phyloP scores from a whole-genome alignment of 129 eudicot species.

The Tagetes erecta region DNA sequence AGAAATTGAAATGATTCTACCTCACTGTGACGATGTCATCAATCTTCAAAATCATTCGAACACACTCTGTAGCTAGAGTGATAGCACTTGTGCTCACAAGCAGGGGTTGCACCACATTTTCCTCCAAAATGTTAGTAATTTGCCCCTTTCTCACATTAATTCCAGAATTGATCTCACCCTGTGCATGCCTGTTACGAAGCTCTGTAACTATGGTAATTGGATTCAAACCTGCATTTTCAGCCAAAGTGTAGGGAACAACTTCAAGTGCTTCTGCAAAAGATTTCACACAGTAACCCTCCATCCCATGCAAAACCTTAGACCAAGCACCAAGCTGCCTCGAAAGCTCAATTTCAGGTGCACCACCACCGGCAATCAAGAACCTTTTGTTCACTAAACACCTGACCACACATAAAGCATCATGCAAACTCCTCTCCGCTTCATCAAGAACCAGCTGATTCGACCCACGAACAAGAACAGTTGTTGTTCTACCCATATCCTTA shows the following conservation, averaged over 20 bases:
- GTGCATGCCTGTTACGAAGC: conserved; percentile 91
- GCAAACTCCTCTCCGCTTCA: conserved; percentile 96
- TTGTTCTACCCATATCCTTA: conserved; percentile 91
- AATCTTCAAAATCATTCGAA: conserved; percentile 94
- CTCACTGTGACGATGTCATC: conserved; percentile 95
- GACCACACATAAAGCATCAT: conserved; percentile 95
- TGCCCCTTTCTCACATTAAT: conserved; percentile 97
- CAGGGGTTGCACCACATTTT: conserved; percentile 93
- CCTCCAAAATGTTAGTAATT: conserved; percentile 88
- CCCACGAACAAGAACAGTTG: conserved; percentile 83
- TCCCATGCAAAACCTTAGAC: conserved; percentile 85
- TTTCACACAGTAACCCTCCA: conserved; percentile 85
- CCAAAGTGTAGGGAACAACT: conserved; percentile 87
- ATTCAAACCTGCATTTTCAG: conserved; percentile 94
- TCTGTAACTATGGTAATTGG: conserved; percentile 92
- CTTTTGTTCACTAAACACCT: conserved; percentile 86
- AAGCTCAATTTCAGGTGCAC: conserved; percentile 94
- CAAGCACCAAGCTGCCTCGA: conserved; percentile 91
- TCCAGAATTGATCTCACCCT: conserved; percentile 93
- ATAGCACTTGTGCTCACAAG: conserved; percentile 94
- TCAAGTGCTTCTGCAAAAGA: conserved; percentile 89
- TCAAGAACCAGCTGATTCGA: conserved; percentile 85
- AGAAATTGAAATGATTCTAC: conserved; percentile 44
- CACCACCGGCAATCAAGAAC: conserved; percentile 96
- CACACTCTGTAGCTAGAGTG: conserved; percentile 80